Conservation (phyloP, 768 basidiomycete species). For the Psilocybe cubensis region DNA sequence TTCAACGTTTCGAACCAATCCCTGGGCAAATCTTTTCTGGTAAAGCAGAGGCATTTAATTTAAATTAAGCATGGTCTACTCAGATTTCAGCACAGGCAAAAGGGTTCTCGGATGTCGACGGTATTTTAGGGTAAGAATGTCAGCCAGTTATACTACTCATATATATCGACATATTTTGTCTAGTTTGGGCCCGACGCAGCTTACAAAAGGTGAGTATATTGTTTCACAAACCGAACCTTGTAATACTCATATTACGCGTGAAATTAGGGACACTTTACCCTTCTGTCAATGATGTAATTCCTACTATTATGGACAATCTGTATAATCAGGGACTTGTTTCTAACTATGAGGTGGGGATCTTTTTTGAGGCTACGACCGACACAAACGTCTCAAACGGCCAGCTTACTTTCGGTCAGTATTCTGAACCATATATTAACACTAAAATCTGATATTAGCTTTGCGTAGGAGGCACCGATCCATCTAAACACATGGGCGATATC, state of each 20-base stretch:
- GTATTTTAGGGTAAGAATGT: conserved; percentile 16
- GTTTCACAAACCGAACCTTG: not conserved
- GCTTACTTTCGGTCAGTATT: conserved; percentile 44
- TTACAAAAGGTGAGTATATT: conserved; percentile 5
- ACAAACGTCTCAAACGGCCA: conserved; percentile 46
- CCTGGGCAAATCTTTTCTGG: conserved; percentile 56
- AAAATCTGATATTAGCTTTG: not conserved
- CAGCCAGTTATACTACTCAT: not conserved
- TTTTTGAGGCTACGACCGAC: conserved; percentile 48
- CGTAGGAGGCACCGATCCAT: conserved; percentile 39
- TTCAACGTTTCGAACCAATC: conserved; percentile 58
- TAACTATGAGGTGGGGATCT: conserved; percentile 47
- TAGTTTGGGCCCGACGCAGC: conserved; percentile 17
- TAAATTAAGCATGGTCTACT: not conserved
- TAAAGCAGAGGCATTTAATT: not conserved
- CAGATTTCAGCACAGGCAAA: conserved; percentile 14
- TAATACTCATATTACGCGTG: not conserved
- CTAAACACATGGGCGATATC: conserved; percentile 27
- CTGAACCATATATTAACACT: not conserved
- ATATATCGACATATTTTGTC: not conserved
- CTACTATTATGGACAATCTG: conserved; percentile 62
- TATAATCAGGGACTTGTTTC: conserved; percentile 41
- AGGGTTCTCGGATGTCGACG: conserved; percentile 57
- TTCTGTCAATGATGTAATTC: conserved; percentile 33
- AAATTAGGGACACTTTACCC: conserved; percentile 12